A percentile compares a stretch with the other conserved stretches of the same genome.
These are phyloP conservation scores for Dorcoceras hygrometricum DNA, from an alignment of 257 asterid genomes.

Conservation along the genomic window DNA sequence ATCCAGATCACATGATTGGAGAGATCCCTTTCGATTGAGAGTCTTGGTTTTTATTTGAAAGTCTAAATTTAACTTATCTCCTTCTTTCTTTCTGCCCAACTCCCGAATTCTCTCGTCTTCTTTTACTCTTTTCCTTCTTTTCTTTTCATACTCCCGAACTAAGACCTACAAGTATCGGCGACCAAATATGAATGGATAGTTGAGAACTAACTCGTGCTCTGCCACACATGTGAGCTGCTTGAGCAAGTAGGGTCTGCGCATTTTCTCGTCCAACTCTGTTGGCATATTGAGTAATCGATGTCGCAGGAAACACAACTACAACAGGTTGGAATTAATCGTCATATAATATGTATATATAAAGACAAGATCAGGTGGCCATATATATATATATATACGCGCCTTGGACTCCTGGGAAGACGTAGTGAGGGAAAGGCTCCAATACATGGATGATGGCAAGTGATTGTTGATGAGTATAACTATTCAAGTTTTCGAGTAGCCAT, in stretches of 20 bases:
- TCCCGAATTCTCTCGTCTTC: too few species aligned
- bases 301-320: constrained; percentile 33
- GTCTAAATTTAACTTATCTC: too few species aligned
- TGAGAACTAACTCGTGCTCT: constrained; percentile 27
- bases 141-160: too few species aligned
- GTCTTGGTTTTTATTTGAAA: too few species aligned
- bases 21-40: too few species aligned
- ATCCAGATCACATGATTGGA: too few species aligned
- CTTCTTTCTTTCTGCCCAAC: too few species aligned
- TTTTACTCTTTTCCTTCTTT: too few species aligned
- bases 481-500: constrained; percentile 34
- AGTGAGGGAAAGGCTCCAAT: constrained; percentile 37
- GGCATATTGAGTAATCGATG: constrained; percentile 28
- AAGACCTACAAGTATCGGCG: too few species aligned
- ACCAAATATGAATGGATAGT: too few species aligned
- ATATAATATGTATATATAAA: neutral
- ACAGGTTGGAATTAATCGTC: neutral
- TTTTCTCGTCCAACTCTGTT: constrained; percentile 35
- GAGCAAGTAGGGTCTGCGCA: constrained; percentile 30
- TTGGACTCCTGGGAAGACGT: constrained; percentile 34
- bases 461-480: neutral
- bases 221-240: constrained; percentile 34
- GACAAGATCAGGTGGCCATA: too few species aligned
- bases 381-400: constrained; percentile 3
- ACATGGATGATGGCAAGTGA: constrained; percentile 33